These are phyloP conservation scores for Fallopia convolvulus DNA, from an alignment of 148 eudicot species.

Conservation along the genomic window DNA sequence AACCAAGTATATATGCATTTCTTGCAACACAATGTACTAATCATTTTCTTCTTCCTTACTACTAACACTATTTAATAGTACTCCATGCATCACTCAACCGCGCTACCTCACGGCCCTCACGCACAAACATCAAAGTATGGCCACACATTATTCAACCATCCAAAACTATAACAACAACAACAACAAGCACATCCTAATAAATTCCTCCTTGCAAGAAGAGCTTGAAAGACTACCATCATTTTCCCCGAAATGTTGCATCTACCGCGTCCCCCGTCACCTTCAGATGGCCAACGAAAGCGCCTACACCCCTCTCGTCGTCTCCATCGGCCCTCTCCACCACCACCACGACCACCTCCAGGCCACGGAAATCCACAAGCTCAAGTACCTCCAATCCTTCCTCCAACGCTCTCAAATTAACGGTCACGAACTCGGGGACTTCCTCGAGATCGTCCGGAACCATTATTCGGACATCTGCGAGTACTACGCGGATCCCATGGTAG, in stretches of 20 bases:
- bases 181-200: background rate
- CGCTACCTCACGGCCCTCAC: too few species aligned
- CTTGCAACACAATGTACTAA: background rate
- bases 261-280: slow-evolving; percentile 16
- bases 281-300: slow-evolving; percentile 7
- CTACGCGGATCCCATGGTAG: slow-evolving; percentile 13
- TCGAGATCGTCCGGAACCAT: background rate
- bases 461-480: background rate
- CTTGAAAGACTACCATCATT: background rate
- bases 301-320: slow-evolving; percentile 13
- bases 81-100: background rate
- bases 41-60: background rate
- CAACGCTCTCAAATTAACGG: background rate
- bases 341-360: background rate
- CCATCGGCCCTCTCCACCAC: slow-evolving; percentile 21
- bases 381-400: slow-evolving; percentile 11
- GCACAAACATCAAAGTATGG: background rate
- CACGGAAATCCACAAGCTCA: slow-evolving; percentile 12
- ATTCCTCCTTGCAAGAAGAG: background rate
- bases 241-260: slow-evolving; percentile 10
- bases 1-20: slow-evolving; percentile 2
- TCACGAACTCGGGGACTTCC: background rate
- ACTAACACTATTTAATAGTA: background rate
- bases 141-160: background rate
- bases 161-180: background rate